Conservation (phyloP, 1,139 yeast genomes). For the Kluyveromyces sp. region DNA sequence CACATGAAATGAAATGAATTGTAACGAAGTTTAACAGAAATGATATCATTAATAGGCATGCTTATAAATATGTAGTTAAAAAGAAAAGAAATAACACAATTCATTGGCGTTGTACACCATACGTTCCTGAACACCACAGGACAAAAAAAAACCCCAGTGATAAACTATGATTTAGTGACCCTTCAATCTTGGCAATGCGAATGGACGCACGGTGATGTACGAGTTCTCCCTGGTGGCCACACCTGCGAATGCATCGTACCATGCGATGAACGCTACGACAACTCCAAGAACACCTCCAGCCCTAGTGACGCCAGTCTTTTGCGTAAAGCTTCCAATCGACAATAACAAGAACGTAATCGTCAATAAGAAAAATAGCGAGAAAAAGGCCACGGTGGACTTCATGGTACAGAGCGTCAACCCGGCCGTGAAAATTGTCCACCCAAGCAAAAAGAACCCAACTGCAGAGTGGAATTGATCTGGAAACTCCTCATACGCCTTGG, state of each 20-base stretch:
- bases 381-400: conserved; percentile 64
- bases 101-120: no score
- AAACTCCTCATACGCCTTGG: conserved; percentile 38
- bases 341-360: conserved; percentile 57
- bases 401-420: conserved; percentile 52
- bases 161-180: no score
- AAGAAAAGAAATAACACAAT: no score
- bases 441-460: conserved; percentile 52
- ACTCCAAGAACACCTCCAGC: conserved; percentile 67
- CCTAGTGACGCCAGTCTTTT: conserved; percentile 34
- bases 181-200: conserved; percentile 37
- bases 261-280: conserved; percentile 57
- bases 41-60: no score
- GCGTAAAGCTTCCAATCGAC: conserved; percentile 50
- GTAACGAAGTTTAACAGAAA: no score
- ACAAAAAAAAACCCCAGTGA: no score
- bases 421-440: conserved; percentile 64
- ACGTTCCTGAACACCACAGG: no score
- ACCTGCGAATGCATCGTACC: conserved; percentile 78
- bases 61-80: no score
- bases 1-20: no score
- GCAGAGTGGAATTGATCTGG: conserved; percentile 38
- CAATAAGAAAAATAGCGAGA: conserved; percentile 51
- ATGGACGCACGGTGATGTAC: conserved; percentile 48
- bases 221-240: conserved; percentile 56